Evolutionary conservation across 129 eudicot genomes (phyloP).

Genomic region (Helichrysum umbraculigerum): DNA sequence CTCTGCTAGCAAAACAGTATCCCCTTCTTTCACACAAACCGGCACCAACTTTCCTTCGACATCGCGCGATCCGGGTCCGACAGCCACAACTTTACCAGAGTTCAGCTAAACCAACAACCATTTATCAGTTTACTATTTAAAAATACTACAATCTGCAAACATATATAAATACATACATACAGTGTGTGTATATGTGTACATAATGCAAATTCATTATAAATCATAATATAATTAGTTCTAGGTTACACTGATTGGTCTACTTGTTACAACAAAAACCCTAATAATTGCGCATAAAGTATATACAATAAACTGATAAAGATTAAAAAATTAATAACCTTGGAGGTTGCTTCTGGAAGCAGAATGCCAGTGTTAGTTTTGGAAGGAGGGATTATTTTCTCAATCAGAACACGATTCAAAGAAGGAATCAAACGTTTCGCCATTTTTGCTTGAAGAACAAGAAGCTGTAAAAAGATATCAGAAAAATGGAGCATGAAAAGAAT

Average conservation of each 20-base stretch:
- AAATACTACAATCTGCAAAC: neutral
- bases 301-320: neutral
- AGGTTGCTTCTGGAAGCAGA: constrained; percentile 56
- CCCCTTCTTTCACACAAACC: constrained; percentile 67
- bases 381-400: constrained; percentile 57
- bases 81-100: constrained; percentile 81
- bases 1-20: constrained; percentile 66
- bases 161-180: neutral
- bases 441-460: constrained; percentile 26
- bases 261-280: neutral
- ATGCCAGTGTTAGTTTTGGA: constrained; percentile 57
- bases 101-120: constrained; percentile 41
- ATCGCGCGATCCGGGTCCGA: constrained; percentile 66
- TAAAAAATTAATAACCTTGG: constrained; percentile 36
- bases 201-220: constrained; percentile 1
- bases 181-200: neutral
- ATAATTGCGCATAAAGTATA: neutral
- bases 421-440: constrained; percentile 65
- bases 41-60: constrained; percentile 55
- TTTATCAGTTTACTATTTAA: neutral
- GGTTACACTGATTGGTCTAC: neutral
- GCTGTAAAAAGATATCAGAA: neutral
- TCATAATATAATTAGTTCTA: neutral
- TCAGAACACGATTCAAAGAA: constrained; percentile 47
- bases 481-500: constrained; percentile 8